Percentiles rank a stretch among this genome's conserved stretches.
These are phyloP conservation scores for Symbiodinium pilosum DNA, from an alignment of 73 alveolate species.

Conservation along the genomic window DNA sequence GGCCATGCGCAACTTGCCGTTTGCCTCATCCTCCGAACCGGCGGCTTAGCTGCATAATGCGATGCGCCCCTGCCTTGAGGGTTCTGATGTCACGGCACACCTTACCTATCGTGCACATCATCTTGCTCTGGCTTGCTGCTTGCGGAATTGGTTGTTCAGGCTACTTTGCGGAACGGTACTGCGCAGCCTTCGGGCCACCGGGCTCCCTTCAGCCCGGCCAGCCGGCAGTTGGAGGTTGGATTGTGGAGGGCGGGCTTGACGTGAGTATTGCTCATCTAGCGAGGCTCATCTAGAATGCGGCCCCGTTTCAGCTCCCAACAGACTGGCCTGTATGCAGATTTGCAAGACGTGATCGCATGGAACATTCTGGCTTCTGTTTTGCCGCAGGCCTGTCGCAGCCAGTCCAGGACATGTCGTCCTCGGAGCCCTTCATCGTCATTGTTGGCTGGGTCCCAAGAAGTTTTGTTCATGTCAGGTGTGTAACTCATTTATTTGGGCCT, in stretches of 20 bases:
- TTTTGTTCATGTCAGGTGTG: not conserved
- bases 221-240: not conserved
- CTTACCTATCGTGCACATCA: not conserved
- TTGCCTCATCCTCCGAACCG: not conserved
- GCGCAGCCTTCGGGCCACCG: not conserved
- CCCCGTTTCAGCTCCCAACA: not conserved
- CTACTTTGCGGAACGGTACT: not conserved
- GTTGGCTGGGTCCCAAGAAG: conserved; percentile 21
- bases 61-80: not conserved
- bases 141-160: not conserved
- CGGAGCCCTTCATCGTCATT: conserved; percentile 30
- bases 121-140: not conserved
- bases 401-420: conserved; percentile 40
- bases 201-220: conserved; percentile 7
- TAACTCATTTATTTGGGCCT: too few relatives aligned
- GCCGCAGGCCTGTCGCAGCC: conserved; percentile 42
- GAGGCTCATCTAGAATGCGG: not conserved
- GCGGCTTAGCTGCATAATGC: not conserved
- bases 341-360: not conserved
- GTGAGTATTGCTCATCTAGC: not conserved
- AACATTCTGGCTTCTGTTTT: not conserved
- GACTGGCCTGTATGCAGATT: too few relatives aligned
- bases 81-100: not conserved
- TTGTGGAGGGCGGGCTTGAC: not conserved
- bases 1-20: not conserved